A percentile compares a stretch with the other conserved stretches of the same genome.
These are phyloP conservation scores for Arabidopsis arenosa DNA, from an alignment of 345 rosid species.

Conservation along the genomic window DNA sequence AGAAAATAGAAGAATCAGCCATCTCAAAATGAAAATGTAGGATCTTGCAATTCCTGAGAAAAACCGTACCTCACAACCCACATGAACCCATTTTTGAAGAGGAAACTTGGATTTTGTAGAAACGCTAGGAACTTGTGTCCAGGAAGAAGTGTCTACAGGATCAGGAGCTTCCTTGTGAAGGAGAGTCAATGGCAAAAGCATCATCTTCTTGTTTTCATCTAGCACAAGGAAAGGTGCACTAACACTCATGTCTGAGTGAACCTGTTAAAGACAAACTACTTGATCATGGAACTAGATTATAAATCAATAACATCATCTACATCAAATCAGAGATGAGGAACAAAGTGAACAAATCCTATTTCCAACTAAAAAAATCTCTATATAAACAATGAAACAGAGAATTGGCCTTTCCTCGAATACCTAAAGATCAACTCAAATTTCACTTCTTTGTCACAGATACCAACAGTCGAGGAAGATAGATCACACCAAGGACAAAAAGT, in stretches of 20 bases:
- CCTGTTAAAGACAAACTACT: conserved; percentile 47
- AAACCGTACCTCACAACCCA: conserved; percentile 65
- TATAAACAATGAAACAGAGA: conserved; percentile 11
- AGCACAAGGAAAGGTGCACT: conserved; percentile 65
- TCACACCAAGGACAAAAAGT: neutral
- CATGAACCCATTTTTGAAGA: conserved; percentile 65
- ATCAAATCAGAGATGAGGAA: neutral
- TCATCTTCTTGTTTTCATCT: conserved; percentile 56
- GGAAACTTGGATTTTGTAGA: conserved; percentile 51
- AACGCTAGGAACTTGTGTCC: conserved; percentile 44
- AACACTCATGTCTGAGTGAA: conserved; percentile 42
- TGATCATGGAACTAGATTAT: conserved; percentile 7
- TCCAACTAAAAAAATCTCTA: neutral
- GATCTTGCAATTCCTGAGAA: neutral
- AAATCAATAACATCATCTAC: neutral
- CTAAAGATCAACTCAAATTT: conserved; percentile 14
- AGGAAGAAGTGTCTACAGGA: conserved; percentile 41
- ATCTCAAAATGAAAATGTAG: neutral
- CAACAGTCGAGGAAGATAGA: neutral
- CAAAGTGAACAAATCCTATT: neutral
- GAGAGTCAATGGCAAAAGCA: conserved; percentile 54
- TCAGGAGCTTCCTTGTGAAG: conserved; percentile 52
- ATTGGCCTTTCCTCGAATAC: neutral
- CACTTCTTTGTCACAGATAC: neutral
- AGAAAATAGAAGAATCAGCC: conserved; percentile 10